Evolutionary conservation across 2,329 filamentous ascomycete genomes (phyloP), one percentile per base, ranked within the genome.

Genomic region (Curvularia spicifera): DNA sequence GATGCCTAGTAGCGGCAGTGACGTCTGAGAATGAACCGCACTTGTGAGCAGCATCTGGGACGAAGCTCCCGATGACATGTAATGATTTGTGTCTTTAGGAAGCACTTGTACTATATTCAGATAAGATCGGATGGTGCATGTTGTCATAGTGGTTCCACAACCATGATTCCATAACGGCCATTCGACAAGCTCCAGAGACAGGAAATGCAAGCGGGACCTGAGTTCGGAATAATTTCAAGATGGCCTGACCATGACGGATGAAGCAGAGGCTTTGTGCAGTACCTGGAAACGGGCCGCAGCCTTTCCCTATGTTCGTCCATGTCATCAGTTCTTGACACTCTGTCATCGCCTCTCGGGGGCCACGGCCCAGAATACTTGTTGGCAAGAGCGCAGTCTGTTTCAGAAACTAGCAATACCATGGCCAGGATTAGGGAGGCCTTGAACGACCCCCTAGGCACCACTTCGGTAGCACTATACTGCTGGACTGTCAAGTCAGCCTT

Each of bases 401-500:
- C 15, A 8, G 24, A 12, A 15, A 22, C 24, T 50, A 50, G 24
- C 13, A 29, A 22, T 37, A 26, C 24, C 39, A n/a, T 22, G 22
- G 46, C 43, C 31, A 37, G n/a, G 42, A 8, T 29, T 7, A 44
- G 46, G 44, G 22, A 37, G 6, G 18, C 18, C 33, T 47, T 13
- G 1, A 18, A 45, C 10, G n/a, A 18, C 8, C 18, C 40, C 13
- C 40, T 15, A n/a, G 29, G 28, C 31, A 49, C 43, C 15, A 50
- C 22, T 20, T 35, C 29, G 18, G 46, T 53, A 24, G 26, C 26
- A 47, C 33, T 22, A 13, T 37, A 29, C 22, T 35, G 22, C 33
- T 49, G 37, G n/a, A 37, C 24, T 29, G 37, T 28, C 22, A 24
- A 57, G 40, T 57, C 50, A 37, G 50, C 55, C 50, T 54, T 47